Percentiles rank a stretch among this genome's conserved stretches.
These are phyloP conservation scores for Plectosphaerella plurivora DNA, from an alignment of 2,329 filamentous ascomycete species.

Conservation along the genomic window DNA sequence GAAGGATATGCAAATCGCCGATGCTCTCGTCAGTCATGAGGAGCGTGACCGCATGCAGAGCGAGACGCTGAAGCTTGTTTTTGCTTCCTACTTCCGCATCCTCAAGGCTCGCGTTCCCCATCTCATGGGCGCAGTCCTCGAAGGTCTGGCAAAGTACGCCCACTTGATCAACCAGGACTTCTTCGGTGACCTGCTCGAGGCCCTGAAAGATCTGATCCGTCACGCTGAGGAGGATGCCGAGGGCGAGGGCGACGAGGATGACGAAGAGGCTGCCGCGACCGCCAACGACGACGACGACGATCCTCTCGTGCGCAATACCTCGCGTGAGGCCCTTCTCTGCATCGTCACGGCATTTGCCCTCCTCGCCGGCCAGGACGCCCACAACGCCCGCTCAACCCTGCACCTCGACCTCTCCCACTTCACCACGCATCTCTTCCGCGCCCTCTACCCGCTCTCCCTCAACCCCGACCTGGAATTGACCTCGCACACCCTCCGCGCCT, in stretches of 20 bases:
- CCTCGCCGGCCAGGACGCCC: slow-evolving; percentile 86
- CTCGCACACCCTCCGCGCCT: slow-evolving; percentile 57
- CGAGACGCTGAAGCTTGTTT: slow-evolving; percentile 93
- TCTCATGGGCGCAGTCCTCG: slow-evolving; percentile 94
- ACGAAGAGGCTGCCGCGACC: slow-evolving; percentile 10
- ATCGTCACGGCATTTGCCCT: slow-evolving; percentile 96
- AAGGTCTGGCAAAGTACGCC: slow-evolving; percentile 88
- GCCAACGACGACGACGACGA: slow-evolving; percentile 42
- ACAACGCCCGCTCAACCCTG: slow-evolving; percentile 74
- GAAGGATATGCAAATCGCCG: slow-evolving; percentile 89
- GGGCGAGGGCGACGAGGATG: slow-evolving; percentile 38
- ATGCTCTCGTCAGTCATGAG: slow-evolving; percentile 86
- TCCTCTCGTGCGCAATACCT: slow-evolving; percentile 61
- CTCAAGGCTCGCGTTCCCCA: slow-evolving; percentile 76
- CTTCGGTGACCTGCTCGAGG: slow-evolving; percentile 93
- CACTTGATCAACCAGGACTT: slow-evolving; percentile 99
- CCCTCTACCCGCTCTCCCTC: slow-evolving; percentile 71
- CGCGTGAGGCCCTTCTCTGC: slow-evolving; percentile 85
- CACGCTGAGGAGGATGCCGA: slow-evolving; percentile 59
- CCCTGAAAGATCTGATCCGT: slow-evolving; percentile 85
- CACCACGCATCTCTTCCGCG: slow-evolving; percentile 87
- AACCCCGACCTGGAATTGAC: slow-evolving; percentile 85
- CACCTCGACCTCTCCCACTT: slow-evolving; percentile 94
- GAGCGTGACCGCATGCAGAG: slow-evolving; percentile 91
- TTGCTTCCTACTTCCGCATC: slow-evolving; percentile 91